Evolutionary conservation across 1,139 yeast genomes (phyloP), one percentile per base, ranked within the genome.

Genomic region (Pichia kudriavzevii): DNA sequence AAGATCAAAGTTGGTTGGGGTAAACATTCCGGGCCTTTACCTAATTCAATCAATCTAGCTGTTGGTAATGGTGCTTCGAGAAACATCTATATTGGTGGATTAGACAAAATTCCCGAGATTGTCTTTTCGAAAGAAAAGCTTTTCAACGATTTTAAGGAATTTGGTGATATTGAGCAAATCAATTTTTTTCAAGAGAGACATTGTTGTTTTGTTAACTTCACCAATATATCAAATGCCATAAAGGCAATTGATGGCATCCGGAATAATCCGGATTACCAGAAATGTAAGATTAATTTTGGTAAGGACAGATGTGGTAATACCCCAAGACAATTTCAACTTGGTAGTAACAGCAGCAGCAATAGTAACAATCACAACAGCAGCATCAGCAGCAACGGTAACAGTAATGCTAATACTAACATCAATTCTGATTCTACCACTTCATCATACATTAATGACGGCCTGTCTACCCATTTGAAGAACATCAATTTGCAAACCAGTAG

Each of bases 1-100:
- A 72, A 81, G 54, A 68, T 80, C 41, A 80, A 78, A 57, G 79
- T 81, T 44, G 93, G 93, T 7, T 82, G 94, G 94, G 94, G 93
- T 35, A 78, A 79, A 51, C 87, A 80, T 53, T 72, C 83, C 3
- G 93, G 93, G 4, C 78, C 84, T 1, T 61, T 82, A 46, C 79
- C 85, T 11, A 79, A 77, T 50, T 78, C 83, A 7, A 70, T 82
- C 41, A 72, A 83, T 20, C 64, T 82, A 45, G 91, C 91, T 1
- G 91, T 81, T 12, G 79, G 85, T 4, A 73, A 78, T 53, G 94
- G 94, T 30, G 93, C 91, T 4, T 75, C 82, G 39, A 72, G 94
- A 63, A 82, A 82, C 53, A 79, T 82, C 41, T 82, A 82, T 56
- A 73, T 82, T 46, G 88, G 93, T 33, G 73, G 69, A 24, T 64